These are phyloP conservation scores for Rutidosis leptorrhynchoides DNA, from an alignment of 129 eudicot species.

Conservation along the genomic window DNA sequence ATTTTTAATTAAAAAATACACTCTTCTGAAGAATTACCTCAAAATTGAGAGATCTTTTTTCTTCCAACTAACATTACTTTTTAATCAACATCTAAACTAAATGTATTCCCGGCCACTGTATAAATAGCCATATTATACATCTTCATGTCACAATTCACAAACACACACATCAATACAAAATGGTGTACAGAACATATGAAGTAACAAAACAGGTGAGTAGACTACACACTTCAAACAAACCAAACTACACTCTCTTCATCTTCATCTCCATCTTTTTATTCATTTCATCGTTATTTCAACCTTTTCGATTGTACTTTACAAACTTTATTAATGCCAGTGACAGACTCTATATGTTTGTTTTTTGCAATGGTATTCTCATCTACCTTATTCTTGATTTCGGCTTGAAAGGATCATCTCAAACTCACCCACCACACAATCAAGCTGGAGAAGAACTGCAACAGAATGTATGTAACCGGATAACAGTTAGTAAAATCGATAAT, in stretches of 20 bases:
- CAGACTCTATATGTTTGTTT: constrained; percentile 16
- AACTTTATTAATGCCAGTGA: constrained; percentile 17
- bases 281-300: background rate
- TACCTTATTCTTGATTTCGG: background rate
- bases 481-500: background rate
- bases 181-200: constrained; percentile 18
- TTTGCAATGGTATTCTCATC: constrained; percentile 21
- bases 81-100: background rate
- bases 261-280: constrained; percentile 13
- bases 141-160: background rate
- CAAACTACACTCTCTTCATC: constrained; percentile 4
- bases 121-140: background rate
- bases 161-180: background rate
- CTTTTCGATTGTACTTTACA: background rate
- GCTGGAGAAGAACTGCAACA: background rate
- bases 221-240: constrained; percentile 6
- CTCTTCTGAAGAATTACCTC: background rate
- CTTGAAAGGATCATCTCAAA: background rate
- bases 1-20: background rate
- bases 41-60: constrained; percentile 7
- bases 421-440: background rate
- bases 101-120: background rate
- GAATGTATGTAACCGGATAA: background rate
- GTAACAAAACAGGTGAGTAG: constrained; percentile 6
- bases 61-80: background rate